These are phyloP conservation scores for Puya raimondii DNA, from an alignment of 176 grass and related monocot species.

Conservation along the genomic window DNA sequence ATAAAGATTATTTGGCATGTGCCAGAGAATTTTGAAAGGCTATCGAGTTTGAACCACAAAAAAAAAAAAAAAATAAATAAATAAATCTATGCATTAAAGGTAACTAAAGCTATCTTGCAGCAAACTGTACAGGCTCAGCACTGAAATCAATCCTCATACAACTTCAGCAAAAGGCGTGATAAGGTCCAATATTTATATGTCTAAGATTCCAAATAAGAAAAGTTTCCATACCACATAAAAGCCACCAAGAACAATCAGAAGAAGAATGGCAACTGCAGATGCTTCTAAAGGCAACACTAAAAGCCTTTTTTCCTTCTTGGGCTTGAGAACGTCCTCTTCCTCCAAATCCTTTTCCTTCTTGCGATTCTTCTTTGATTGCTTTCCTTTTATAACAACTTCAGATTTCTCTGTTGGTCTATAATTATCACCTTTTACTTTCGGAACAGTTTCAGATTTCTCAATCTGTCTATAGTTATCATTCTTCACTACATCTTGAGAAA, in stretches of 20 bases:
- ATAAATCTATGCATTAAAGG: not conserved
- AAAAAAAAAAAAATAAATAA: too few species aligned
- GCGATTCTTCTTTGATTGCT: constrained; percentile 70
- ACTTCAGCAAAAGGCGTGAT: not conserved
- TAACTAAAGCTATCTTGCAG: not conserved
- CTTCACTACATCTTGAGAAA: constrained; percentile 36
- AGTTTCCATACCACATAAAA: constrained; percentile 84
- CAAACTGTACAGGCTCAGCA: not conserved
- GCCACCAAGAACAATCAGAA: constrained; percentile 74
- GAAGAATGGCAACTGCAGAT: constrained; percentile 64
- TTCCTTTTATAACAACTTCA: constrained; percentile 68
- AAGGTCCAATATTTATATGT: not conserved
- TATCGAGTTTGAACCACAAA: too few species aligned
- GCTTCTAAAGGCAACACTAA: constrained; percentile 71
- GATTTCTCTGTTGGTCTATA: constrained; percentile 39
- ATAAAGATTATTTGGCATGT: constrained; percentile 1
- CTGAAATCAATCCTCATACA: not conserved
- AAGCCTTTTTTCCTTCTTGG: constrained; percentile 62
- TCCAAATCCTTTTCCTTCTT: constrained; percentile 76
- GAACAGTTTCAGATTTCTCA: constrained; percentile 55
- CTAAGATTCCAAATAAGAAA: not conserved
- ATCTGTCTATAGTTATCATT: constrained; percentile 20
- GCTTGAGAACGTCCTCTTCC: constrained; percentile 43
- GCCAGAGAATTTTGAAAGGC: not conserved
- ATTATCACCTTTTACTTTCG: constrained; percentile 31